Evolutionary conservation across 352 stramenopile genomes (phyloP).

Genomic region (Pythium periplocum): DNA sequence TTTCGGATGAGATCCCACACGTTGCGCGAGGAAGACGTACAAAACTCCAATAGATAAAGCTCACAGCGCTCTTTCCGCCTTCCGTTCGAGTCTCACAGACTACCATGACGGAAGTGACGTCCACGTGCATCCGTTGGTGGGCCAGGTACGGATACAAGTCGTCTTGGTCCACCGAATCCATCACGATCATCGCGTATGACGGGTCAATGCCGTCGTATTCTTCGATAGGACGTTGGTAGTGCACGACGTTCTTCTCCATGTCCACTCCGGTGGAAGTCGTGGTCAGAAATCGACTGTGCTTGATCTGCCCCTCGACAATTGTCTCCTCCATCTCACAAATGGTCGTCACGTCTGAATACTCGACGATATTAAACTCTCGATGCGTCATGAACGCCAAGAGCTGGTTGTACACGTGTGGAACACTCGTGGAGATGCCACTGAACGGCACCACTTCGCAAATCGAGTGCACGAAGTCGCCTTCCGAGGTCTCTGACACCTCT

Average conservation of each 20-base stretch:
- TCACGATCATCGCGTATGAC: neutral
- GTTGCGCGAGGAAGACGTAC: no score
- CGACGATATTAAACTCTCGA: neutral
- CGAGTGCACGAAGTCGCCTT: neutral
- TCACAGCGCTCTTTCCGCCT: no score
- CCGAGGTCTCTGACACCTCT: neutral
- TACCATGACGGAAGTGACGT: slow-evolving; percentile 14
- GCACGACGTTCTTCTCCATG: slow-evolving; percentile 7
- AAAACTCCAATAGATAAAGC: no score
- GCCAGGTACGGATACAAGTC: slow-evolving; percentile 12
- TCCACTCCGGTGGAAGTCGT: neutral
- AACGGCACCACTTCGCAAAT: neutral
- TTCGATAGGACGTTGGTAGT: slow-evolving; percentile 4
- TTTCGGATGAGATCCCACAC: no score
- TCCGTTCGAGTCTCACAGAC: no score
- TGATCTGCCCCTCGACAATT: neutral
- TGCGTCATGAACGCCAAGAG: neutral
- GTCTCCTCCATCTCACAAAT: neutral
- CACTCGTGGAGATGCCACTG: neutral
- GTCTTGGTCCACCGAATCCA: slow-evolving; percentile 10
- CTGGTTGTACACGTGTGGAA: neutral
- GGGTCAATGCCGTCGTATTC: slow-evolving; percentile 1
- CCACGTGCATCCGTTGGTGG: slow-evolving; percentile 22
- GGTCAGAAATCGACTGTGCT: neutral
- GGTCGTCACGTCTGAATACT: neutral